phyloP scores from a whole-genome alignment of 2,329 filamentous ascomycete genomes.

The Pseudogymnoascus sp. region DNA sequence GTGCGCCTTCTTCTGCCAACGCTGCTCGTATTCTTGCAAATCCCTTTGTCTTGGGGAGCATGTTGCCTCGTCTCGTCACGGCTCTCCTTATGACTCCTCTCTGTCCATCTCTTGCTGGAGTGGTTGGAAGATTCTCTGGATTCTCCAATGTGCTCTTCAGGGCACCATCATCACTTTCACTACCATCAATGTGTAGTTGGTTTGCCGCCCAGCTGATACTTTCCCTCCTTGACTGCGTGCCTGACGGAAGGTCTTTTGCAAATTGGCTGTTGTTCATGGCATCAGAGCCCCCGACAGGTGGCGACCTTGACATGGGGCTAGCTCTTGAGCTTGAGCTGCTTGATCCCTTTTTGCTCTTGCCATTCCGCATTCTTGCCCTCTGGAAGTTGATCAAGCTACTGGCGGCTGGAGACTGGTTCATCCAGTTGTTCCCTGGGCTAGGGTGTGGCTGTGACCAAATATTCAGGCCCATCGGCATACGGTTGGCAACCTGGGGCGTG shows the following conservation, averaged over 20 bases:
- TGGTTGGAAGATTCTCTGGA: slow-evolving; percentile 36
- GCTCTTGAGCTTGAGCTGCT: slow-evolving; percentile 65
- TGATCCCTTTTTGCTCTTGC: slow-evolving; percentile 59
- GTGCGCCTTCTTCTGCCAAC: slow-evolving; percentile 78
- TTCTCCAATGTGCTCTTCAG: slow-evolving; percentile 39
- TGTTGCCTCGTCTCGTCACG: slow-evolving; percentile 81
- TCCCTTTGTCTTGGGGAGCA: slow-evolving; percentile 93
- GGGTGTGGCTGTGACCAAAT: slow-evolving; percentile 30
- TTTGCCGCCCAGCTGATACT: slow-evolving; percentile 88
- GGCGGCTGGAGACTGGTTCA: slow-evolving; percentile 62
- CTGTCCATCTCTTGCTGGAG: slow-evolving; percentile 49
- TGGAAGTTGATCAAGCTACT: slow-evolving; percentile 77
- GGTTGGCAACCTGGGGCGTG: slow-evolving; percentile 71
- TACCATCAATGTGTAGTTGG: slow-evolving; percentile 75
- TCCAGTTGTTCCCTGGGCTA: slow-evolving; percentile 56
- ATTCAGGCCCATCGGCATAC: slow-evolving; percentile 38
- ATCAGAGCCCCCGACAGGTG: slow-evolving; percentile 48
- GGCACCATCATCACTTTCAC: slow-evolving; percentile 69
- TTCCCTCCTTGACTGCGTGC: slow-evolving; percentile 62
- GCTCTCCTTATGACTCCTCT: slow-evolving; percentile 73
- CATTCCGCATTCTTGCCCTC: slow-evolving; percentile 50
- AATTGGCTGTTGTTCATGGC: slow-evolving; percentile 43
- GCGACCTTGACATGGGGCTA: slow-evolving; percentile 68
- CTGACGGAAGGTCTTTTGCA: slow-evolving; percentile 42
- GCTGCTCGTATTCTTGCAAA: slow-evolving; percentile 91